Base-by-base conservation (phyloP, 768 basidiomycete species). In the Phaffia tasmanica region DNA sequence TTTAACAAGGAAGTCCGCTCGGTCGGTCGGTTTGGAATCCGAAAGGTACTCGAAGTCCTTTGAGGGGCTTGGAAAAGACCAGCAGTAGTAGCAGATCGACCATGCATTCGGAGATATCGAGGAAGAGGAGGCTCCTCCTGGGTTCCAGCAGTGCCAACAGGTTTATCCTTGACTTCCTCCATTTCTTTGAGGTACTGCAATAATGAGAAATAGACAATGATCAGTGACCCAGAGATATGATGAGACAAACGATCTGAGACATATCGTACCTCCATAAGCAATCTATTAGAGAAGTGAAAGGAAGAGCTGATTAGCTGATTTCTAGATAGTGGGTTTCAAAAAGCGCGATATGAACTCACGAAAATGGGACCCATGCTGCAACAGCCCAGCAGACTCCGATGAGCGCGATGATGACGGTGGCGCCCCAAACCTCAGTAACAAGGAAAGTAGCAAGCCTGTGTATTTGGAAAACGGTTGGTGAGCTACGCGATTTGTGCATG, bases 321-420 rank as follows among this genome's bases (percentile, higher is more conserved):
- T 16, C 59, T 25, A 15, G 18, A 56, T 21, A 25, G 25, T 23
- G 48, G 16, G 47, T 30, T 19, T 49, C 30, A 35, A 42, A 7
- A 48, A 32, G 27, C 60, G 57, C 25, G 7, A 19, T 18, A 8
- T 21, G 25, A 35, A 46, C 19, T 21, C 9, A 32, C 49, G 30
- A 25, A 6, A 73, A 72, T 73, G 50, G 73, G 72, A 89, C 89
- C 93, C 93, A 95, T 78, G 88, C 89, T n/a, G 93, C 89, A 50
- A 95, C 89, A 14, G 91, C 89, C 93, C 93, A 97, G 75, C 87
- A 93, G 48, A 95, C 86, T 53, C 93, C 93, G 27, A 94, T 84
- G 61, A 93, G 74, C 61, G 85, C 84, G 64, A 95, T 88, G 72
- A 87, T 85, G 21, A 85, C 76, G 19, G 88, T 88, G 11, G 93